Base-by-base conservation (phyloP, 345 rosid species). In the Ceriops zippeliana region DNA sequence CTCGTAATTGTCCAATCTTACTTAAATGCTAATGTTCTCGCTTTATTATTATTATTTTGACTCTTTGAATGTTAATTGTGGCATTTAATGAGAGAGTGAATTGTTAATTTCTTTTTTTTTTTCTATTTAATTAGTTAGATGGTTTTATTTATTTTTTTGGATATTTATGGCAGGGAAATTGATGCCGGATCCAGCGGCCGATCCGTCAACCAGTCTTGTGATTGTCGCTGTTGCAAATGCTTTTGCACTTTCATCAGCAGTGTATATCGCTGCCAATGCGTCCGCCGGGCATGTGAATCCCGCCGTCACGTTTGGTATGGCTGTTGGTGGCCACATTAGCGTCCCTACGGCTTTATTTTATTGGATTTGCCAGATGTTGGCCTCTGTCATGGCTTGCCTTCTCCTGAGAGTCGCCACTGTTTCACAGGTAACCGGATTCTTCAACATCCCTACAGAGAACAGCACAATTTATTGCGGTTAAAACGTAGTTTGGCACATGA, bases 271-370 rank as follows among this genome's bases (percentile, higher is more conserved):
- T 0, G 79, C 81, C 62, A 87, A 74, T 60, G 75, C 85, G 22
- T 95, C 96, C 3, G 96, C 96, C 1, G 96, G 97, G 4, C 99
- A 91, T 61, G 89, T 91, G 63, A 95, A 91, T 69, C 99, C 99
- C 3, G 96, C 98, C 5, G 98, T 95, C 66, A 95, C 98, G 1
- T 90, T 91, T 54, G 87, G 73, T 0, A 86, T 83, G 93, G 99
- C 90, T 2, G 84, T 95, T 38, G 87, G 93, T 9, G 99, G 99
- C 61, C 86, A 79, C 59, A 75, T 95, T 7, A 84, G 83, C 34
- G 80, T 91, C 62, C 86, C 93, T 0, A 87, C 90, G 9, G 96
- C 99, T 71, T 38, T 91, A 51, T 87, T 91, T 47, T 95, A 90
- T 76, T 95, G 98, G 98, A 67, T 83, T 61, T 85, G 90, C 42